Base-by-base conservation (phyloP, 2,329 filamentous ascomycete species). In the Penicillium sp. region DNA sequence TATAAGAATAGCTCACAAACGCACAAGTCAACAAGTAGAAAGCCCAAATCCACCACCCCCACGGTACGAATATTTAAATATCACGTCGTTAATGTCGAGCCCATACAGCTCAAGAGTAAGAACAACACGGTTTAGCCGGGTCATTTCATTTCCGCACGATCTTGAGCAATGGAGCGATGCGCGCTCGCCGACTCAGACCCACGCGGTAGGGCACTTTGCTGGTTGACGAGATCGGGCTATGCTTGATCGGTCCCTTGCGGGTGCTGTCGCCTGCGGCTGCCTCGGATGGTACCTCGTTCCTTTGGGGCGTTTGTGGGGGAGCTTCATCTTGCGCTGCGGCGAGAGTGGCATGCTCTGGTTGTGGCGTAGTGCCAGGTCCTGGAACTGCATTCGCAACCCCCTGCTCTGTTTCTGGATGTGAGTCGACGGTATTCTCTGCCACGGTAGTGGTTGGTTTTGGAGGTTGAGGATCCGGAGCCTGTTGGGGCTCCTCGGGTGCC, bases 151-250 rank as follows among this genome's bases (percentile, higher is more conserved):
- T 71, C 34, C 65, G 60, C 8, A 72, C 62, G 29, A 72, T 56
- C 45, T 69, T 71, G 40, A 76, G 53, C 48, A 77, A 54, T 13
- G 73, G 70, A 13, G 71, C 70, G 32, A 76, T 76, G 17, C 69
- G 59, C 15, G 70, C 70, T 40, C 60, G 62, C 36, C 70, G 72
- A 53, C 73, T 76, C 42, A 77, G 51, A 2, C 74, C 74, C 4
- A 77, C 72, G 1, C 74, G 64, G 33, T 67, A 69, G 2, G 65
- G 61, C 4, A 69, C 63, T 39, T 64, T 67, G 36, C 60, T 60
- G 30, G 60, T 65, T 29, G 56, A 58, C 19, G 59, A 57, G 16
- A 67, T 68, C 2, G 69, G 68, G 29, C 67, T 70, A 36, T 70
- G 68, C 41, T 65, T 69, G 10, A 54, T 46, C 8, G 64, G 61